Percentiles rank a stretch among this genome's conserved stretches.
Evolutionary conservation across 768 basidiomycete species (phyloP).

Genomic region (Chiua virens): DNA sequence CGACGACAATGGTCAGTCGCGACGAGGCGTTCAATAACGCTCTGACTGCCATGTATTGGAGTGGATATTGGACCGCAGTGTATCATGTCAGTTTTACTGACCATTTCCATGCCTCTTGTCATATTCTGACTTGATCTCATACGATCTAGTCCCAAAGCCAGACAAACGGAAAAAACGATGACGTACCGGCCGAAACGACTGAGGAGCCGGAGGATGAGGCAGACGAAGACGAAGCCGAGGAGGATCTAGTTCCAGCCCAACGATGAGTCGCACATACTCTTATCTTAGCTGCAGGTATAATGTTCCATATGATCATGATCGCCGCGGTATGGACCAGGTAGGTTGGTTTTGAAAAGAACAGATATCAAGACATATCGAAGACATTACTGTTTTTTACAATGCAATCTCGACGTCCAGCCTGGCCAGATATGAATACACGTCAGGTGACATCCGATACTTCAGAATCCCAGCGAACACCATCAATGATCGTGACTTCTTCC

Average conservation of each 20-base stretch:
- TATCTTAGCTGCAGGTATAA: neutral
- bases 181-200: constrained; percentile 27
- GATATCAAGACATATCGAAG: neutral
- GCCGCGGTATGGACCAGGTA: constrained; percentile 14
- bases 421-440: constrained; percentile 87
- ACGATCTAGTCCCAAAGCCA: constrained; percentile 34
- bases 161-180: constrained; percentile 14
- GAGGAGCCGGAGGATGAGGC: constrained; percentile 27
- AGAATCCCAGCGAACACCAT: constrained; percentile 89
- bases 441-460: constrained; percentile 86
- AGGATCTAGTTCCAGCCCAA: constrained; percentile 30
- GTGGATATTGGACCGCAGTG: constrained; percentile 84
- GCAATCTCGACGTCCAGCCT: constrained; percentile 85
- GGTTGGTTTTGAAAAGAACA: constrained; percentile 8
- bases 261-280: constrained; percentile 15
- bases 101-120: neutral
- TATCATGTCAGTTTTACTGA: constrained; percentile 61
- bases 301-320: neutral
- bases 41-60: constrained; percentile 81
- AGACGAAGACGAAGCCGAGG: constrained; percentile 22
- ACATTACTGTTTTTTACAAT: constrained; percentile 38
- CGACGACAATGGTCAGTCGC: constrained; percentile 47
- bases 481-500: constrained; percentile 80
- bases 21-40: constrained; percentile 80
- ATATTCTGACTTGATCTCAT: constrained; percentile 1